These are phyloP conservation scores for Hypoxylon sp. DNA, from an alignment of 2,329 filamentous ascomycete species.

Conservation along the genomic window DNA sequence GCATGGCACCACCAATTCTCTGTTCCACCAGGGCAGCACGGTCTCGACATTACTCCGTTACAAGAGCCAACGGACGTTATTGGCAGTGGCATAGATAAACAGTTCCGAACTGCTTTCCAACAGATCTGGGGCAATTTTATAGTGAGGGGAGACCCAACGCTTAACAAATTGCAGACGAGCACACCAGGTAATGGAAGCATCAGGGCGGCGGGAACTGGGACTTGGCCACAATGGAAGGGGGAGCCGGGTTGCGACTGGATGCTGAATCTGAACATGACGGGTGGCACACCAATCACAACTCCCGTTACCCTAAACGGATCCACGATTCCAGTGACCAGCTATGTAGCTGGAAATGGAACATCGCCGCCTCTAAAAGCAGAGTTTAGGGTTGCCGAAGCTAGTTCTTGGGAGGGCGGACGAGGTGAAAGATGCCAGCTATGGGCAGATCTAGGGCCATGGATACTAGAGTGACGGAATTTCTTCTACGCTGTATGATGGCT, in stretches of 20 bases:
- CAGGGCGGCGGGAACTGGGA: conserved; percentile 48
- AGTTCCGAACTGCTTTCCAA: conserved; percentile 57
- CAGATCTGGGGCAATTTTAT: conserved; percentile 65
- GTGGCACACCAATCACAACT: conserved; percentile 52
- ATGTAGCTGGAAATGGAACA: conserved; percentile 56
- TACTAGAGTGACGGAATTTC: conserved; percentile 12
- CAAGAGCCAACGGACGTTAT: conserved; percentile 49
- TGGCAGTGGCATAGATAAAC: conserved; percentile 44
- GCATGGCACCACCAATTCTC: conserved; percentile 67
- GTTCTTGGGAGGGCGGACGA: conserved; percentile 64
- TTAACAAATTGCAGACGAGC: conserved; percentile 53
- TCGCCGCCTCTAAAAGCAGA: conserved; percentile 38
- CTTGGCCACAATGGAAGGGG: conserved; percentile 57
- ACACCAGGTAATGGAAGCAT: conserved; percentile 50
- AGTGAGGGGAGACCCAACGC: conserved; percentile 58
- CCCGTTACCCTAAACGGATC: conserved; percentile 35
- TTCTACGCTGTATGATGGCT: not conserved
- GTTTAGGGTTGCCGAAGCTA: conserved; percentile 60
- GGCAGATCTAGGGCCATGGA: conserved; percentile 50
- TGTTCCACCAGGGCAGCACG: conserved; percentile 59
- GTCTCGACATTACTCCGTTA: conserved; percentile 57
- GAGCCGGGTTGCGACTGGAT: conserved; percentile 53
- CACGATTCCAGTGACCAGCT: conserved; percentile 51
- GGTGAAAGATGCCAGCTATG: conserved; percentile 64
- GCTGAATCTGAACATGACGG: conserved; percentile 65